A percentile compares a stretch with the other conserved stretches of the same genome.
phyloP scores from a whole-genome alignment of 768 basidiomycete genomes.

The Naganishia onofrii region DNA sequence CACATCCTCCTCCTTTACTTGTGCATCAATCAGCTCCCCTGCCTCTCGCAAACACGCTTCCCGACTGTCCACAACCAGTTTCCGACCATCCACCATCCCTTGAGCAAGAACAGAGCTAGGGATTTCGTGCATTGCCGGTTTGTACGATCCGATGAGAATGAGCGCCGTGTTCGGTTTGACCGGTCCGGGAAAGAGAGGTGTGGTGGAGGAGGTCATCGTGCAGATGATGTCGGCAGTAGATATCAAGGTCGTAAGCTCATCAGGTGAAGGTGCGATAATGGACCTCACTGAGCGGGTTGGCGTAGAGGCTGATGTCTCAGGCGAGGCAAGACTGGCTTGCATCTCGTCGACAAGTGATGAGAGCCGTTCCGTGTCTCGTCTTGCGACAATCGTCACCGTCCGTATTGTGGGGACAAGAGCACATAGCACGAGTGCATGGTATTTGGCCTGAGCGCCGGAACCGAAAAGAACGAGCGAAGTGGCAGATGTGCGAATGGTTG shows the following conservation, averaged over 20 bases:
- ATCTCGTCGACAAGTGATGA: neutral
- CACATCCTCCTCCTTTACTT: slow-evolving; percentile 54
- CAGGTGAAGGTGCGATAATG: neutral
- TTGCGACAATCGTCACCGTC: slow-evolving; percentile 47
- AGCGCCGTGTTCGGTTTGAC: slow-evolving; percentile 58
- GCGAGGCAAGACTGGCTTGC: neutral
- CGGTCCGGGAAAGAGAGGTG: slow-evolving; percentile 63
- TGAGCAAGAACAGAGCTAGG: slow-evolving; percentile 61
- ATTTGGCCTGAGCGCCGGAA: slow-evolving; percentile 44
- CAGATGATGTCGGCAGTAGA: slow-evolving; percentile 64
- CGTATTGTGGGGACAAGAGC: slow-evolving; percentile 36
- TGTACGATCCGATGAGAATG: slow-evolving; percentile 78
- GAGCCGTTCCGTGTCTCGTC: slow-evolving; percentile 54
- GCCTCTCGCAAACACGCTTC: slow-evolving; percentile 72
- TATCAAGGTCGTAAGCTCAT: neutral
- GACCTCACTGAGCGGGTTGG: neutral
- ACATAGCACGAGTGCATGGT: slow-evolving; percentile 46
- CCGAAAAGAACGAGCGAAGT: slow-evolving; percentile 39
- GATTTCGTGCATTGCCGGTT: slow-evolving; percentile 74
- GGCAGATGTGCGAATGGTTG: slow-evolving; percentile 9
- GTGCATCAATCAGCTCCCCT: slow-evolving; percentile 71
- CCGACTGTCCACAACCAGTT: slow-evolving; percentile 71
- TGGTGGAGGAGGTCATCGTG: slow-evolving; percentile 68
- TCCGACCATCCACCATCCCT: slow-evolving; percentile 60
- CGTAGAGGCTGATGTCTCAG: too few species aligned